Percentiles rank a stretch among this genome's conserved stretches.
These are phyloP conservation scores for Populus hybrid DNA, from an alignment of 441 rosid genomes.

Conservation along the genomic window DNA sequence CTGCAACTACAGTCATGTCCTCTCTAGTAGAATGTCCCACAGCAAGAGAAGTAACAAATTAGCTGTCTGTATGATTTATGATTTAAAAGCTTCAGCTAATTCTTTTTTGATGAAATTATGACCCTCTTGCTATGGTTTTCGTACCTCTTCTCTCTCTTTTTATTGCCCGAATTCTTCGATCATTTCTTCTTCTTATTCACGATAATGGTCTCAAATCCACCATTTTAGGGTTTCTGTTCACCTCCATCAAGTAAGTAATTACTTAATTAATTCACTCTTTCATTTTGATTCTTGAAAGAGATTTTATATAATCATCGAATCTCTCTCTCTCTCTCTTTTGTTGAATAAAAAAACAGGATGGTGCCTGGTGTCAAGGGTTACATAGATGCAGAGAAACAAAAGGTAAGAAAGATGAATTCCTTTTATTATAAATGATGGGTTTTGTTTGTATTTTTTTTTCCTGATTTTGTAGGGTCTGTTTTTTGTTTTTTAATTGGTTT, in stretches of 20 bases:
- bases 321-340: slow-evolving; percentile 1
- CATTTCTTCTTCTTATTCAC: slow-evolving; percentile 38
- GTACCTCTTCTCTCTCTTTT: slow-evolving; percentile 64
- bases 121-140: slow-evolving; percentile 63
- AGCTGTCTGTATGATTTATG: neutral
- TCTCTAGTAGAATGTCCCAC: too few relatives aligned
- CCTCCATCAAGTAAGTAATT: slow-evolving; percentile 51
- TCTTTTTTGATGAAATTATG: slow-evolving; percentile 52
- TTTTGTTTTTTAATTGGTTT: neutral
- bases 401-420: slow-evolving; percentile 38
- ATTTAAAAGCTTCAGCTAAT: slow-evolving; percentile 50
- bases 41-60: too few relatives aligned
- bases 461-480: neutral
- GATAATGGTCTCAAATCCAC: slow-evolving; percentile 67
- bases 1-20: too few relatives aligned
- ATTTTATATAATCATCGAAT: neutral
- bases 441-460: neutral
- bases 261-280: neutral
- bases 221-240: slow-evolving; percentile 50
- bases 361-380: slow-evolving; percentile 77
- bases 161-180: slow-evolving; percentile 49
- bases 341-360: slow-evolving; percentile 42
- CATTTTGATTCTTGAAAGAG: neutral
- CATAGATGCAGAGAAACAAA: slow-evolving; percentile 88
- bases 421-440: neutral